These are phyloP conservation scores for Symbiotaphrina buchneri DNA, from an alignment of 495 filamentous ascomycete genomes.

Conservation along the genomic window DNA sequence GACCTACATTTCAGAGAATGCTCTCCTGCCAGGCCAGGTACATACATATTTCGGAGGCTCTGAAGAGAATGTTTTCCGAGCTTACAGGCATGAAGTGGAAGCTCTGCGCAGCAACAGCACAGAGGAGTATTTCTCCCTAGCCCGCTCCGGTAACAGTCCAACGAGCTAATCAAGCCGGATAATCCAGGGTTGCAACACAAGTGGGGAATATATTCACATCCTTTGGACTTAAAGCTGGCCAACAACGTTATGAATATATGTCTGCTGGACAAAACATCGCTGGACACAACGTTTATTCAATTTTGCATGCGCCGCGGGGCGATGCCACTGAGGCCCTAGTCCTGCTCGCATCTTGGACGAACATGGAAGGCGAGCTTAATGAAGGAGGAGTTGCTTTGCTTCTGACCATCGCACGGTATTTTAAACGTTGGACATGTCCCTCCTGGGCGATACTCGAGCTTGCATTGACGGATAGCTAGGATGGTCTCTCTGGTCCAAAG, in stretches of 20 bases:
- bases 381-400: conserved; percentile 68
- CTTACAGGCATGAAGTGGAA: conserved; percentile 69
- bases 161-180: not conserved
- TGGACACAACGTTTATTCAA: conserved; percentile 85
- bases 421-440: conserved; percentile 37
- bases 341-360: conserved; percentile 71
- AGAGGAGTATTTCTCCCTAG: conserved; percentile 15
- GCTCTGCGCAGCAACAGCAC: conserved; percentile 29
- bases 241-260: conserved; percentile 64
- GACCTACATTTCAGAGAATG: conserved; percentile 97
- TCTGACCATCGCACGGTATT: conserved; percentile 75
- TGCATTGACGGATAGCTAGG: conserved; percentile 24
- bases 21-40: conserved; percentile 83
- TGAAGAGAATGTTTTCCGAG: conserved; percentile 86
- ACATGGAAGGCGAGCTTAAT: conserved; percentile 60
- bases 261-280: conserved; percentile 45
- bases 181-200: conserved; percentile 41
- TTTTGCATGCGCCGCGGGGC: conserved; percentile 83
- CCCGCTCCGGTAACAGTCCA: not conserved
- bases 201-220: conserved; percentile 52
- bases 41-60: conserved; percentile 94
- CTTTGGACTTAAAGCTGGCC: conserved; percentile 62
- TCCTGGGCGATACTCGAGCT: conserved; percentile 5
- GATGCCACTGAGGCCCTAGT: conserved; percentile 98
- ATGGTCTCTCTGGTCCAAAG: conserved; percentile 97